phyloP scores from a whole-genome alignment of 768 basidiomycete species.

The Kwoniella newhampshirensis region DNA sequence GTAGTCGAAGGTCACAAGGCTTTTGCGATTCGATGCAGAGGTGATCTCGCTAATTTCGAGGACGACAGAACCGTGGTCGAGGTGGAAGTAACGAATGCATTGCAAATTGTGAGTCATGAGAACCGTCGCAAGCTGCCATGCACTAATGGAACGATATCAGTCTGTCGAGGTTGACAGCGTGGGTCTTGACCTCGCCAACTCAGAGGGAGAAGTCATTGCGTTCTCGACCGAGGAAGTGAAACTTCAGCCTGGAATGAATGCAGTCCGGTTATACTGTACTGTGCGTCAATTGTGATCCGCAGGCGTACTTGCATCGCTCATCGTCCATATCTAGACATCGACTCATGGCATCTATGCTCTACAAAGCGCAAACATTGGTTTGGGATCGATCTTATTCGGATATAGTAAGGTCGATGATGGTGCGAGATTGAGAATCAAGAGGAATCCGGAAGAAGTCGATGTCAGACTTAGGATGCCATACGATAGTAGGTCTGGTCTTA shows the following conservation, averaged over 20 bases:
- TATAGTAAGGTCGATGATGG: conserved; percentile 19
- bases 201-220: conserved; percentile 53
- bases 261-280: conserved; percentile 66
- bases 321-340: conserved; percentile 60
- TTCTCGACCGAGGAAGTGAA: conserved; percentile 58
- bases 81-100: conserved; percentile 63
- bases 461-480: conserved; percentile 58
- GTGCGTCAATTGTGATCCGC: conserved; percentile 57
- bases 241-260: conserved; percentile 64
- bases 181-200: conserved; percentile 4
- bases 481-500: conserved; percentile 40
- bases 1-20: conserved; percentile 25
- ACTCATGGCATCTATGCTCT: conserved; percentile 63
- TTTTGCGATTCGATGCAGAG: conserved; percentile 50
- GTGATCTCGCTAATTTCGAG: conserved; percentile 58
- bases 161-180: conserved; percentile 59
- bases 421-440: conserved; percentile 63
- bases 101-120: conserved; percentile 73
- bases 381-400: conserved; percentile 18
- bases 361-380: conserved; percentile 11
- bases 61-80: conserved; percentile 68
- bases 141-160: conserved; percentile 54
- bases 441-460: conserved; percentile 65
- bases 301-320: background rate
- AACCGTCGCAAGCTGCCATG: background rate